A percentile compares a stretch with the other conserved stretches of the same genome.
Evolutionary conservation across 805 yeast species (phyloP).

Genomic region (Ogataea chonburiensis): DNA sequence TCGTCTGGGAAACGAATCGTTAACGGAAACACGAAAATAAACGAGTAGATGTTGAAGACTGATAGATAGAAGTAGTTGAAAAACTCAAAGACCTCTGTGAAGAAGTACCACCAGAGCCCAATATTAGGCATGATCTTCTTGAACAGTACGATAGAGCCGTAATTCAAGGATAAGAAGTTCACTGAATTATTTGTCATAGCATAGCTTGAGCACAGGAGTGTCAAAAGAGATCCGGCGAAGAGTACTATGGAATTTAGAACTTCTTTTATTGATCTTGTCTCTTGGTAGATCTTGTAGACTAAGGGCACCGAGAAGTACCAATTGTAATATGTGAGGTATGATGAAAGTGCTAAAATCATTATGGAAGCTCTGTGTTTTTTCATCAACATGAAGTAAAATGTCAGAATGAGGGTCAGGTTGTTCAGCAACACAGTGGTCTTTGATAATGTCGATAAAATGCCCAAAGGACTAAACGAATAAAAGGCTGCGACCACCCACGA

Average conservation of each 20-base stretch:
- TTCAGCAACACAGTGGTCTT: constrained; percentile 65
- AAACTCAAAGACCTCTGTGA: constrained; percentile 90
- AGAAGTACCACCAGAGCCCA: constrained; percentile 98
- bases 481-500: constrained; percentile 38
- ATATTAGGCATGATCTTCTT: constrained; percentile 81
- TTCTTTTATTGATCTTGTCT: constrained; percentile 1
- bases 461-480: constrained; percentile 78
- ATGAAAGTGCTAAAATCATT: constrained; percentile 56
- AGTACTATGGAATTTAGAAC: constrained; percentile 31
- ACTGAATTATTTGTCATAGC: constrained; percentile 38
- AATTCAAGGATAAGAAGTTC: constrained; percentile 52
- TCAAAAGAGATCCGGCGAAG: constrained; percentile 25
- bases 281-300: constrained; percentile 29
- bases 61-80: constrained; percentile 81
- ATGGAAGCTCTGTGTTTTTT: constrained; percentile 44
- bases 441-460: constrained; percentile 64
- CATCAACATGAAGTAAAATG: constrained; percentile 44
- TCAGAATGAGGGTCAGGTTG: constrained; percentile 52
- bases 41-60: constrained; percentile 74
- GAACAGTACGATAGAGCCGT: constrained; percentile 57
- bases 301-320: constrained; percentile 60
- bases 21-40: constrained; percentile 69
- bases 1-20: constrained; percentile 58
- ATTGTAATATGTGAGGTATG: constrained; percentile 65
- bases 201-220: constrained; percentile 40